These are phyloP conservation scores for Podosphaera fusca DNA, from an alignment of 2,329 filamentous ascomycete species.

Conservation along the genomic window DNA sequence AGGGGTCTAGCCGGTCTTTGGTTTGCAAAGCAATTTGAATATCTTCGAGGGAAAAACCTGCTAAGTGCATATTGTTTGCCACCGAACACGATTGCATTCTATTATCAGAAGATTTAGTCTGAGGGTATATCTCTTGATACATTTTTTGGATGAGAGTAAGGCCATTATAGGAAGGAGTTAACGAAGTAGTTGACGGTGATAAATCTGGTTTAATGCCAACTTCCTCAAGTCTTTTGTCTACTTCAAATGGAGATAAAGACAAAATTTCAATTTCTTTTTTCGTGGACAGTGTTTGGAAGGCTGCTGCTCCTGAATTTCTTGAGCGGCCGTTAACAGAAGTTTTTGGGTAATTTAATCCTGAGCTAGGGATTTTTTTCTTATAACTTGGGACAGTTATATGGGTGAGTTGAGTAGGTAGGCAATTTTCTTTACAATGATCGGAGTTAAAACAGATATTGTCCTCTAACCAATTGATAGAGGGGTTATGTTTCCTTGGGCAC, in stretches of 20 bases:
- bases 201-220: background rate
- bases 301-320: background rate
- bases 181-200: background rate
- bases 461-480: no score
- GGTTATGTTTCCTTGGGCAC: no score
- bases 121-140: background rate
- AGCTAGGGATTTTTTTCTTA: background rate
- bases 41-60: no score
- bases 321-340: background rate
- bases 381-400: no score
- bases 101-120: background rate
- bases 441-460: no score
- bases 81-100: background rate
- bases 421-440: no score
- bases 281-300: background rate
- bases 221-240: background rate
- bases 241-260: background rate
- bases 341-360: background rate
- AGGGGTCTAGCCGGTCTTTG: background rate
- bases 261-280: background rate
- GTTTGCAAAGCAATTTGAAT: no score
- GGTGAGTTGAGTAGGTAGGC: no score
- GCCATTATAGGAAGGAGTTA: background rate
- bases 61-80: background rate
- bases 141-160: background rate